Evolutionary conservation across 805 yeast genomes (phyloP), one percentile per base, ranked within the genome.

Genomic region (Schizosaccharomyces cryophilus): DNA sequence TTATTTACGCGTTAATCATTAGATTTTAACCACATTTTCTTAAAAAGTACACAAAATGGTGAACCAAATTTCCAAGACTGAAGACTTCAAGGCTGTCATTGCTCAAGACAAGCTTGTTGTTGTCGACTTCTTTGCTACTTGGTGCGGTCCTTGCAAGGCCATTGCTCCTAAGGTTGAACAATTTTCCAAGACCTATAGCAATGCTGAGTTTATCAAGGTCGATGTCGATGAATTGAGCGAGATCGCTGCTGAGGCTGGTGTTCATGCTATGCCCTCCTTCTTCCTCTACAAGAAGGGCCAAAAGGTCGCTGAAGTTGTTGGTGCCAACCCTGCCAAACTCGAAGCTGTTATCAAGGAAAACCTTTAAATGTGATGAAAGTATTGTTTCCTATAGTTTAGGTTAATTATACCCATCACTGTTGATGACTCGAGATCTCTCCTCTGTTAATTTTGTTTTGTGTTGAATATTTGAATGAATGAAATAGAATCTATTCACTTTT

Each of bases 71-170:
- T 19, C 61, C 47, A 17, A 21, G 19, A 30, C 54, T 42, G 72
- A 64, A 58, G 89, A 88, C 72, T 90, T 89, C 78, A 74, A 79
- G 61, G 75, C 77, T 63, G 84, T 82, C 66, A 78, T 84, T 69
- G 67, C 73, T 62, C 77, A 76, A 68, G 80, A 79, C 66, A 85
- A 84, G 67, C 77, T 87, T 70, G 89, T 87, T 67, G 89, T 93
- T 67, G 87, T 93, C 67, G 97, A 93, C 77, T 93, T 90, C 77
- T 89, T 80, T 71, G 97, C 97, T 68, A 82, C 89, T 64, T 93
- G 97, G 96, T 90, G 98, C 75, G 96, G 96, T 67, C 97, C 98
- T 64, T 90, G 98, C 79, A 93, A 90, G 80, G 86, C 86, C 82
- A 84, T 93, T 74, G 89, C 96, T 62, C 98, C 98, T 67, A 76